Evolutionary conservation across 805 yeast species (phyloP).

Genomic region (Nakazawaea anatomiae): DNA sequence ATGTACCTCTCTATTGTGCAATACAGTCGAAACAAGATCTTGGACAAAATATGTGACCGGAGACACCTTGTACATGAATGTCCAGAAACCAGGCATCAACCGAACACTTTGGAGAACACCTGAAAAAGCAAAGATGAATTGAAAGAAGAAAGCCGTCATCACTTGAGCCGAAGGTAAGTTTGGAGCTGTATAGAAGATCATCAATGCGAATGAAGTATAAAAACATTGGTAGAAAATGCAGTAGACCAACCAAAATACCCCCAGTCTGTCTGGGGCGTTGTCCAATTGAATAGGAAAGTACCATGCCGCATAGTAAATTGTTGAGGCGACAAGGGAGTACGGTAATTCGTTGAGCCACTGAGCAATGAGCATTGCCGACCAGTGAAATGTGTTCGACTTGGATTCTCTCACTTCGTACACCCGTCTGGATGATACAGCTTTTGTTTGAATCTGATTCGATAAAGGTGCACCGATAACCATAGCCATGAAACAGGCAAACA

Average conservation of each 20-base stretch:
- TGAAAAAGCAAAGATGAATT: conserved; percentile 58
- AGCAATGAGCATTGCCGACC: conserved; percentile 53
- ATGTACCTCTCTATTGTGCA: conserved; percentile 44
- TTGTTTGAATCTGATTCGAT: conserved; percentile 57
- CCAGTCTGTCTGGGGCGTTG: conserved; percentile 41
- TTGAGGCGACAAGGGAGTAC: conserved; percentile 42
- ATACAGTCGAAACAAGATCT: conserved; percentile 40
- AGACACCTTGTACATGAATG: conserved; percentile 70
- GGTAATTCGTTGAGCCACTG: conserved; percentile 57
- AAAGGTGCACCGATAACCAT: conserved; percentile 51
- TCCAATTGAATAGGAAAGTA: conserved; percentile 30
- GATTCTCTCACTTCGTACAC: conserved; percentile 67
- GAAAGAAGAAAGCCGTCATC: conserved; percentile 46
- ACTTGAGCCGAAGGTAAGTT: conserved; percentile 67
- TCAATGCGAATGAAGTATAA: conserved; percentile 45
- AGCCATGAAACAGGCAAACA: conserved; percentile 56
- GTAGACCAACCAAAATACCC: conserved; percentile 40
- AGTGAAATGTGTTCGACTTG: conserved; percentile 66
- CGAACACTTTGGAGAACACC: conserved; percentile 58
- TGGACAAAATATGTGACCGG: conserved; percentile 70
- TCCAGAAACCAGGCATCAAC: conserved; percentile 78
- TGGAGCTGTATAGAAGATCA: conserved; percentile 53
- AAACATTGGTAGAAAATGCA: conserved; percentile 44
- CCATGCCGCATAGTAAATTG: conserved; percentile 38
- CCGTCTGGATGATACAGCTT: conserved; percentile 52